Conservation (phyloP, 495 filamentous ascomycete genomes). For the Neurospora hispaniola region DNA sequence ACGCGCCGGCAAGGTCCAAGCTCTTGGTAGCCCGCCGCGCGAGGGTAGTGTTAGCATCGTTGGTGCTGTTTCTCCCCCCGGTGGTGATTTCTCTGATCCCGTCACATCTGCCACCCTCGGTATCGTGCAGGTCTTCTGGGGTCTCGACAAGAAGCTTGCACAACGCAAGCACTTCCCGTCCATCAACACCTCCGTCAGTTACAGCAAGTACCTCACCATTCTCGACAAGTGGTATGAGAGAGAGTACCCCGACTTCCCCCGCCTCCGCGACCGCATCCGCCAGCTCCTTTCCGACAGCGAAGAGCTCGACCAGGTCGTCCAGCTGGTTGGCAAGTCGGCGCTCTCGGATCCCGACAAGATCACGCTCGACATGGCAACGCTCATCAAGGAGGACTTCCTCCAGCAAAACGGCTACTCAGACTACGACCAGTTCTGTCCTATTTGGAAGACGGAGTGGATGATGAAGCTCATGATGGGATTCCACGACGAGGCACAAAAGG, state of each 20-base stretch:
- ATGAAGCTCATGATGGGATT: slow-evolving; percentile 99
- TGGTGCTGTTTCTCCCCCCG: slow-evolving; percentile 91
- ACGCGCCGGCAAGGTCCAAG: slow-evolving; percentile 77
- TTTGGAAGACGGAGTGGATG: slow-evolving; percentile 99
- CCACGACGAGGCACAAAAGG: slow-evolving; percentile 96
- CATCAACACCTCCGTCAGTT: slow-evolving; percentile 89
- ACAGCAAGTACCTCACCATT: slow-evolving; percentile 87
- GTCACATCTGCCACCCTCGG: slow-evolving; percentile 88
- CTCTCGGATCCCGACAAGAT: slow-evolving; percentile 98
- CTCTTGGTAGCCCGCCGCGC: slow-evolving; percentile 79
- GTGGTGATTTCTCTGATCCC: slow-evolving; percentile 98
- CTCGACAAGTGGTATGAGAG: slow-evolving; percentile 91
- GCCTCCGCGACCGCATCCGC: slow-evolving; percentile 81
- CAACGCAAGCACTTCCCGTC: slow-evolving; percentile 99
- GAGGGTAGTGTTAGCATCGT: slow-evolving; percentile 94
- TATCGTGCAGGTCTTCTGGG: slow-evolving; percentile 99
- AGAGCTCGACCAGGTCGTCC: slow-evolving; percentile 96
- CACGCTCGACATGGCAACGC: slow-evolving; percentile 79
- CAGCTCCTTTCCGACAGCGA: slow-evolving; percentile 90
- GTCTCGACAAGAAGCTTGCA: slow-evolving; percentile 97
- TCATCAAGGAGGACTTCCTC: slow-evolving; percentile 97
- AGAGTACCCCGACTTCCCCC: slow-evolving; percentile 87
- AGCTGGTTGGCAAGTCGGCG: slow-evolving; percentile 94
- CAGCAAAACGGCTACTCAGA: slow-evolving; percentile 99
- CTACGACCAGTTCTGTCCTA: slow-evolving; percentile 96